Conservation (phyloP, 805 yeast species). For the Saccharomycopsis microspora region DNA sequence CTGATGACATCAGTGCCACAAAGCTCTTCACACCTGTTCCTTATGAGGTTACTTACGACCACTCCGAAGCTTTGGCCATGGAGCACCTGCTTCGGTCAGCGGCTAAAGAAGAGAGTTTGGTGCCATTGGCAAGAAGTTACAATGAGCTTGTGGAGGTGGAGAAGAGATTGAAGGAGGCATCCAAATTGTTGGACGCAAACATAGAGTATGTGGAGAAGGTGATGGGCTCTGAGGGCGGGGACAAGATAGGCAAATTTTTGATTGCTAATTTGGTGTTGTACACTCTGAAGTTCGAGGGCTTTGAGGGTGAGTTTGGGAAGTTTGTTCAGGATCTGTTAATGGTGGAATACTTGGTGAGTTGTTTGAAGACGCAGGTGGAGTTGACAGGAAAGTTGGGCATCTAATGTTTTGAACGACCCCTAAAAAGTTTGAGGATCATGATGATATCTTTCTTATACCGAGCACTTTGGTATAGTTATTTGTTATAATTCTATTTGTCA, state of each 20-base stretch:
- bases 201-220: constrained; percentile 35
- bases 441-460: no score
- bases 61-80: constrained; percentile 51
- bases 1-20: constrained; percentile 28
- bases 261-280: constrained; percentile 43
- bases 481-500: no score
- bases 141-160: constrained; percentile 36
- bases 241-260: constrained; percentile 56
- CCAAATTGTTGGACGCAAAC: constrained; percentile 36
- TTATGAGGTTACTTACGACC: constrained; percentile 43
- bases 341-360: constrained; percentile 73
- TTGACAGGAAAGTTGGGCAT: constrained; percentile 66
- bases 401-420: background rate
- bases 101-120: constrained; percentile 22
- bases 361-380: constrained; percentile 77
- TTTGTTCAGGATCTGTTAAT: constrained; percentile 73
- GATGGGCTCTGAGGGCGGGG: constrained; percentile 31
- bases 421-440: constrained; percentile 19
- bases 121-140: constrained; percentile 24
- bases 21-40: constrained; percentile 57
- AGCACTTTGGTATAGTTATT: no score
- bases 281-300: constrained; percentile 33
- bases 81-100: constrained; percentile 33
- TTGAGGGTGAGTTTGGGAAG: constrained; percentile 50
- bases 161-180: constrained; percentile 34